These are phyloP conservation scores for Ceratocystiopsis sp. DNA, from an alignment of 2,329 filamentous ascomycete species.

Conservation along the genomic window DNA sequence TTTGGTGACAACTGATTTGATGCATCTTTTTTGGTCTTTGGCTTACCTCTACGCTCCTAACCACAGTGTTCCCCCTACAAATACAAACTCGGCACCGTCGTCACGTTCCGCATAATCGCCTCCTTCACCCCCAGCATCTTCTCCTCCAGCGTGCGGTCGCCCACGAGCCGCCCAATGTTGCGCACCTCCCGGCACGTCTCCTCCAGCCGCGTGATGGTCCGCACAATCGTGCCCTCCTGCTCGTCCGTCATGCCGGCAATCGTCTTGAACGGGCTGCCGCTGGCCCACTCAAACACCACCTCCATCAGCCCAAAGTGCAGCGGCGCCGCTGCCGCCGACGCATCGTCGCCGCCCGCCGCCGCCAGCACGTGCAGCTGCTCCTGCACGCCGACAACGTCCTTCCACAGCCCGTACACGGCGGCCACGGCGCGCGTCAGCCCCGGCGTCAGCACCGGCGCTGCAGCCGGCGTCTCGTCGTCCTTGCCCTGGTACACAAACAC, in stretches of 20 bases:
- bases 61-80: constrained; percentile 39
- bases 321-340: constrained; percentile 74
- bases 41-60: neutral
- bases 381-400: constrained; percentile 84
- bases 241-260: constrained; percentile 94
- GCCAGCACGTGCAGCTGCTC: constrained; percentile 84
- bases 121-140: constrained; percentile 98
- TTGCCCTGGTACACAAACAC: constrained; percentile 98
- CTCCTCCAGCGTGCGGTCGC: constrained; percentile 77
- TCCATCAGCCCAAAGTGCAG: constrained; percentile 90
- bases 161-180: constrained; percentile 88
- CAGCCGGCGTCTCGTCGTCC: constrained; percentile 38
- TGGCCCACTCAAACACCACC: constrained; percentile 96
- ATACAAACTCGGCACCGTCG: constrained; percentile 73
- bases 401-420: constrained; percentile 75
- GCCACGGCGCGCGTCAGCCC: constrained; percentile 68
- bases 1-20: too few species aligned
- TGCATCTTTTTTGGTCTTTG: neutral
- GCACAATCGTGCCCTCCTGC: constrained; percentile 89
- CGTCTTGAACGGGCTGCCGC: constrained; percentile 95
- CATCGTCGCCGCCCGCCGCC: constrained; percentile 45
- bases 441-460: constrained; percentile 62
- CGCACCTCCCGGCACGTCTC: constrained; percentile 96
- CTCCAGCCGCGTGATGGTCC: constrained; percentile 83
- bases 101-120: constrained; percentile 92